Base-by-base conservation (phyloP, 2,329 filamentous ascomycete genomes). In the Neonectria hederae region DNA sequence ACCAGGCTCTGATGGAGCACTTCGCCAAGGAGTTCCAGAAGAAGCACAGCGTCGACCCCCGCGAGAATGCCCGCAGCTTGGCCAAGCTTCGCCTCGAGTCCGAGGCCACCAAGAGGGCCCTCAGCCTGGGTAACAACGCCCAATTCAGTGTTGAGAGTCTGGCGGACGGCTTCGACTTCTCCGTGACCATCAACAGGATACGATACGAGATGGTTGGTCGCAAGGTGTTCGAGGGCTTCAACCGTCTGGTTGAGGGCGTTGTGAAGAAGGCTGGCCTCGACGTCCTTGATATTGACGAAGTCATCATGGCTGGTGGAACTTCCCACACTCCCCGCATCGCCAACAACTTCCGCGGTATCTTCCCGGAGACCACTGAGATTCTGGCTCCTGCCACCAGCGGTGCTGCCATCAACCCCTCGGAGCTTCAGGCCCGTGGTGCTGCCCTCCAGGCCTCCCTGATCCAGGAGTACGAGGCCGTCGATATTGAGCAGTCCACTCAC, bases 1-100 rank as follows among this genome's bases (percentile, higher is more conserved):
- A 99, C 83, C 88, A 96, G 78, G 91, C 95, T 54, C 86, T 99
- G 63, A 92, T 97, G 78, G 95, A 99, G 78, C 91, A 97, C 85
- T 97, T 98, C 74, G 92, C 95, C 73, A 99, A 99, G 86, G 96
- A 99, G 82, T 99, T 99, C 83, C 87, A 96, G 76, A 98, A 99
- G 88, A 97, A 97, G 87, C 89, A 98, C 87, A 91, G 90, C 83
- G 88, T 88, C 62, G 96, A 98, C 80, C 96, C 96, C 22, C 88
- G 94, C 72, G 87, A 90, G 76, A 93, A 96, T 77, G 85, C 90
- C 59, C 90, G 90, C 74, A 91, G 92, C 74, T 83, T 97, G 73
- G 94, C 96, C 66, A 99, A 98, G 87, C 85, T 99, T 71, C 95
- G 93, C 81, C 86, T 94, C 52, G 96, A 98, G 84, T 88, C 93